Conservation (phyloP, 768 basidiomycete genomes). For the Guyanaporus albipodus region DNA sequence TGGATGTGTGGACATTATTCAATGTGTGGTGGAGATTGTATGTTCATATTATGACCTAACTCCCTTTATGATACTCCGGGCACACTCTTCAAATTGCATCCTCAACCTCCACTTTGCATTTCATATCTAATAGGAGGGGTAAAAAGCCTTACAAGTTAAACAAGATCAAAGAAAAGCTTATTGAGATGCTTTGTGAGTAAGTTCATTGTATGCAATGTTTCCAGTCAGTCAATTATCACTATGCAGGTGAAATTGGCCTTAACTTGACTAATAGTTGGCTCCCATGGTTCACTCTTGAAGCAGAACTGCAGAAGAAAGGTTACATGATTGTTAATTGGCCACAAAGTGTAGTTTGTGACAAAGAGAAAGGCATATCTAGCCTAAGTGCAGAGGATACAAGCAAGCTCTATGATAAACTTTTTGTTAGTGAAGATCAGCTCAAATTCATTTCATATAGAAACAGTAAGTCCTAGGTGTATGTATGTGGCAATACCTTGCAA, state of each 20-base stretch:
- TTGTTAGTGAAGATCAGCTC: not conserved
- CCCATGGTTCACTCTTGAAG: too few relatives aligned
- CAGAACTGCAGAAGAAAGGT: not conserved
- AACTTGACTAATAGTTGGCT: not conserved
- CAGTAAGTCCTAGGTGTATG: not conserved
- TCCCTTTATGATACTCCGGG: not conserved
- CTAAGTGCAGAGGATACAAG: not conserved
- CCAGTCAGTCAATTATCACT: too few relatives aligned
- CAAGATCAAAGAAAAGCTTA: not conserved
- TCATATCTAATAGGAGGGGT: not conserved
- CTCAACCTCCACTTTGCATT: not conserved
- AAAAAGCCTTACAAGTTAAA: not conserved
- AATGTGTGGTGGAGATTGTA: too few relatives aligned
- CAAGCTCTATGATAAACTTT: not conserved
- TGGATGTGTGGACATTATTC: too few relatives aligned
- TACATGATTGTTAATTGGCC: slow-evolving; percentile 4
- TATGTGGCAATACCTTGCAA: too few relatives aligned
- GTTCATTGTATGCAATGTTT: too few relatives aligned
- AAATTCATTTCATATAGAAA: not conserved
- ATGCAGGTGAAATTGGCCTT: not conserved
- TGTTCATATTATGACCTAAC: too few relatives aligned
- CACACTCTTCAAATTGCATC: not conserved
- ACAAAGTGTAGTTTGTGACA: not conserved
- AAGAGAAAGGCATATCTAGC: not conserved
- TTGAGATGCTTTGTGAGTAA: slow-evolving; percentile 7